These are phyloP conservation scores for Tylopilus balloui DNA, from an alignment of 768 basidiomycete genomes.

Conservation along the genomic window DNA sequence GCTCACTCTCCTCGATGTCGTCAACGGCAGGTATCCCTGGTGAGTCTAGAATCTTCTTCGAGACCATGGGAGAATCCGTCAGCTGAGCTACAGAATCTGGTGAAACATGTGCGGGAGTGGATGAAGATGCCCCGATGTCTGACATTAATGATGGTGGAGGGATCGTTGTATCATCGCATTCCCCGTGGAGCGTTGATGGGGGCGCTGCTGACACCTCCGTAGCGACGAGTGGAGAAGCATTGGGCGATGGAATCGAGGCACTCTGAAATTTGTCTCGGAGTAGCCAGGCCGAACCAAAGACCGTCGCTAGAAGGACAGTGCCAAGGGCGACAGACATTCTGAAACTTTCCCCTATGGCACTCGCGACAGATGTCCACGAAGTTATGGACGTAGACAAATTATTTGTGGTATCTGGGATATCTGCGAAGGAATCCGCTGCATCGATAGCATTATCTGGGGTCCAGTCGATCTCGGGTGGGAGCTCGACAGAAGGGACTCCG, in stretches of 20 bases:
- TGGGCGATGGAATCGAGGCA: background rate
- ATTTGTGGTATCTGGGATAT: constrained; percentile 15
- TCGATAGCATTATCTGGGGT: constrained; percentile 9
- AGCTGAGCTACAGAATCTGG: constrained; percentile 1
- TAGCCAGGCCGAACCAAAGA: constrained; percentile 23
- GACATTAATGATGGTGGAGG: background rate
- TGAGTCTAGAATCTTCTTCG: constrained; percentile 9
- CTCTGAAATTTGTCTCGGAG: constrained; percentile 21
- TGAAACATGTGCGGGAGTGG: background rate
- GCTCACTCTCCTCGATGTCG: constrained; percentile 59
- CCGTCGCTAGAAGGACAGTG: constrained; percentile 22
- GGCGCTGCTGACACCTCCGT: background rate
- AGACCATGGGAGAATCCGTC: constrained; percentile 2
- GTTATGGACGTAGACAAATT: constrained; percentile 12
- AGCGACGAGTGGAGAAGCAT: background rate
- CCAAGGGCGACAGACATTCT: constrained; percentile 14
- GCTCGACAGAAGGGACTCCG: constrained; percentile 42
- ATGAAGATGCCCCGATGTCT: constrained; percentile 1
- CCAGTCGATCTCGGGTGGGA: constrained; percentile 24
- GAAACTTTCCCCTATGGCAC: constrained; percentile 13
- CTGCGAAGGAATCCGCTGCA: constrained; percentile 12
- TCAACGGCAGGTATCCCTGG: constrained; percentile 13
- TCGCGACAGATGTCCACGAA: constrained; percentile 14
- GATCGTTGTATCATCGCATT: background rate
- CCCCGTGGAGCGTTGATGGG: constrained; percentile 1